Conservation (phyloP, 1,284 basidiomycete genomes). For the Malassezia sympodialis region DNA sequence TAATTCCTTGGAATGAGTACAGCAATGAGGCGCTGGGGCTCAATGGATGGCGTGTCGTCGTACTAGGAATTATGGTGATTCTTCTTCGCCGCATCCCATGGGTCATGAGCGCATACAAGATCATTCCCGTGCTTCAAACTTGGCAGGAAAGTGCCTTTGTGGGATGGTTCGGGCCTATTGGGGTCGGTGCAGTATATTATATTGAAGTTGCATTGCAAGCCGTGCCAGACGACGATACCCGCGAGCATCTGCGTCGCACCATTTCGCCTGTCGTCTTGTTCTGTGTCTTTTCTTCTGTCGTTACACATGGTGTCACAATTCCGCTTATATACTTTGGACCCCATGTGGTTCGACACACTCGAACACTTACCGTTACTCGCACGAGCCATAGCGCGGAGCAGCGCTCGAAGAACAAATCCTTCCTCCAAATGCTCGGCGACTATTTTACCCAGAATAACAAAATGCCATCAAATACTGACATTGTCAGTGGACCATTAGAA, state of each 20-base stretch:
- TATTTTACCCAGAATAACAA: neutral
- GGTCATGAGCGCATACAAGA: slow-evolving; percentile 31
- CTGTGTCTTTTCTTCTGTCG: slow-evolving; percentile 52
- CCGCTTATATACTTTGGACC: slow-evolving; percentile 42
- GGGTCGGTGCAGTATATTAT: slow-evolving; percentile 51
- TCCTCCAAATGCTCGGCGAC: neutral
- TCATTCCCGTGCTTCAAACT: slow-evolving; percentile 34
- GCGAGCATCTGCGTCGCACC: slow-evolving; percentile 47
- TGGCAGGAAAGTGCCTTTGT: slow-evolving; percentile 38
- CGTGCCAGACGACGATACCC: slow-evolving; percentile 50
- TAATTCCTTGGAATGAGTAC: slow-evolving; percentile 44
- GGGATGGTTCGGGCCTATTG: slow-evolving; percentile 47
- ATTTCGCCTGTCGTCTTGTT: slow-evolving; percentile 54
- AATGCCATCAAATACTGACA: neutral
- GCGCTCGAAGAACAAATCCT: neutral
- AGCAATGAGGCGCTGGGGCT: slow-evolving; percentile 25
- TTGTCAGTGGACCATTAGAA: neutral
- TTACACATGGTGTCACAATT: slow-evolving; percentile 51
- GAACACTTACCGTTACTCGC: neutral
- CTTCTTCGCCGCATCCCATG: slow-evolving; percentile 40
- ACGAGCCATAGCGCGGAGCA: neutral
- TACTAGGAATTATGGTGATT: slow-evolving; percentile 34
- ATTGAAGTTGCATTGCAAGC: slow-evolving; percentile 51
- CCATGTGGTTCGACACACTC: slow-evolving; percentile 3
- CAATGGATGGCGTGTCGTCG: slow-evolving; percentile 38